Percentiles rank a stretch among this genome's conserved stretches.
Conservation (phyloP, 371 early-diverging fungal genomes). For the Smittium mucronatum region DNA sequence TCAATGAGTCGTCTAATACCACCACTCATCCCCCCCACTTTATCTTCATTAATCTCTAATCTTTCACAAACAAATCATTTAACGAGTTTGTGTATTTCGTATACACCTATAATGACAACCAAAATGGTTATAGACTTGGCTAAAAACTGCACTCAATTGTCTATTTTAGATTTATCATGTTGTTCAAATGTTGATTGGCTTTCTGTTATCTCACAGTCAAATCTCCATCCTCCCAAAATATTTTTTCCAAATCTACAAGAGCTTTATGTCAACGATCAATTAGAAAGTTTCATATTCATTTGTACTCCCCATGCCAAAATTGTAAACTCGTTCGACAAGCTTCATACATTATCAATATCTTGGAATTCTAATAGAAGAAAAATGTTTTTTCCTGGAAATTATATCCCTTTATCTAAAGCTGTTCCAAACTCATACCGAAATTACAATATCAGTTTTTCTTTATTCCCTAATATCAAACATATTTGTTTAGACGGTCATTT, state of each 20-base stretch:
- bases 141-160: background rate
- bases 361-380: conserved; percentile 11
- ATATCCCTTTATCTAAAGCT: background rate
- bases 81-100: conserved; percentile 7
- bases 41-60: background rate
- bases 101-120: background rate
- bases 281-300: background rate
- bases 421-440: background rate
- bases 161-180: conserved; percentile 4
- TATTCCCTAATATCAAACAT: conserved; percentile 2
- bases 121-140: conserved; percentile 2
- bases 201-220: background rate
- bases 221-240: background rate
- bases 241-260: conserved; percentile 9
- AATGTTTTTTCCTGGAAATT: background rate
- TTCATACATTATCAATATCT: conserved; percentile 8
- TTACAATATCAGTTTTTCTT: background rate
- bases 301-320: background rate
- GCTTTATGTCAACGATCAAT: conserved; percentile 8
- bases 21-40: background rate
- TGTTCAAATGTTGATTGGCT: conserved; percentile 7
- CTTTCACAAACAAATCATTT: conserved; percentile 1
- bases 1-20: background rate
- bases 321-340: conserved; percentile 1
- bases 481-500: conserved; percentile 9